These are phyloP conservation scores for Hyphopichia buzzinii DNA, from an alignment of 1,139 yeast genomes.

Conservation along the genomic window DNA sequence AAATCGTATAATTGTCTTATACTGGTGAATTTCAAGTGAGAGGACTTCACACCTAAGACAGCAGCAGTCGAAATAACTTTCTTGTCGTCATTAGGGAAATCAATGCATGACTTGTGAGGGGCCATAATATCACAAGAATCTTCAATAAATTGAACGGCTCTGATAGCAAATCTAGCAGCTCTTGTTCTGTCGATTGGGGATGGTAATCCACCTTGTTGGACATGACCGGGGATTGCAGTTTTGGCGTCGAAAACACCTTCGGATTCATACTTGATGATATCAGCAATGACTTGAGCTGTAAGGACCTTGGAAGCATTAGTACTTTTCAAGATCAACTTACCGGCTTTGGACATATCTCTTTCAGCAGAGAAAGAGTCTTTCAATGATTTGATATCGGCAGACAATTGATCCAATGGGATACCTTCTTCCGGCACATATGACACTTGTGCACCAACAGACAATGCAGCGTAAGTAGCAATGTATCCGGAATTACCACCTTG, in stretches of 20 bases:
- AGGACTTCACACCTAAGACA: constrained; percentile 80
- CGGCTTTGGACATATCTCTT: constrained; percentile 64
- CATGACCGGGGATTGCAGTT: constrained; percentile 97
- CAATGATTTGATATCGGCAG: constrained; percentile 59
- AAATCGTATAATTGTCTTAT: constrained; percentile 75
- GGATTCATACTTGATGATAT: constrained; percentile 77
- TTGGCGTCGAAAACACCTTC: constrained; percentile 80
- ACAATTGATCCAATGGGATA: constrained; percentile 54
- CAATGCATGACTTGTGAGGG: constrained; percentile 26
- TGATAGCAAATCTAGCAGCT: constrained; percentile 87
- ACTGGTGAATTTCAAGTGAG: constrained; percentile 72
- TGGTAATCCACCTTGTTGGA: constrained; percentile 96
- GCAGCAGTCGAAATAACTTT: constrained; percentile 62
- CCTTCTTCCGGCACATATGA: constrained; percentile 76
- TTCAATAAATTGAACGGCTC: constrained; percentile 85
- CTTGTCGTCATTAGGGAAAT: constrained; percentile 33
- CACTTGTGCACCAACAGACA: constrained; percentile 72
- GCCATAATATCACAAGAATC: constrained; percentile 24
- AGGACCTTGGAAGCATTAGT: constrained; percentile 82
- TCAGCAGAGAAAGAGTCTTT: constrained; percentile 57
- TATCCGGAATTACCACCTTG: constrained; percentile 86
- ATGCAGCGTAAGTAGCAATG: constrained; percentile 67
- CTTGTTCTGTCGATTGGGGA: constrained; percentile 92
- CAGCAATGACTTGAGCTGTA: constrained; percentile 77
- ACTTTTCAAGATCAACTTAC: constrained; percentile 81